Evolutionary conservation across 108 stramenopile species (phyloP), one percentile per base, ranked within the genome.

Genomic region (Cylindrotheca closterium): DNA sequence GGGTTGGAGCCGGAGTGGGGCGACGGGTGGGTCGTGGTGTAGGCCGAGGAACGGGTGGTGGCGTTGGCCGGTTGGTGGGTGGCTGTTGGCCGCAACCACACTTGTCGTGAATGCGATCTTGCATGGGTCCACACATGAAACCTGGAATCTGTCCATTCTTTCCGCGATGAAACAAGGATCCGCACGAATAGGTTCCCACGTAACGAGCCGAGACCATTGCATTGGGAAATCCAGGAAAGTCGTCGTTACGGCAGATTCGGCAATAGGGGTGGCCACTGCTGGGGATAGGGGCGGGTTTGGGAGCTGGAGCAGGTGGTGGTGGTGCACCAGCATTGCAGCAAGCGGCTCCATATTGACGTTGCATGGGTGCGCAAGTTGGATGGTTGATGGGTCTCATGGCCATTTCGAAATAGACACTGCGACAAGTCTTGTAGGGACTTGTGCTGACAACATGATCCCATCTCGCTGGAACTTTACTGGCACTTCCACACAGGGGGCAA

Each of bases 41-140:
- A 27, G n/a, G 26, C 23, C 51, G 33, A 22, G 28, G 50, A 37
- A 33, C 48, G 22, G 48, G 30, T 1, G 26, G 51, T 5, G 63
- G 33, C 25, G 48, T 21, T 0, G 28, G 26, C 42, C 17, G 23
- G 25, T 48, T 50, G 5, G 15, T 30, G 5, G 63, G 63, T n/a
- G 51, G 51, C 32, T 53, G 50, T 28, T 53, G 32, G 30, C 63
- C 63, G 50, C 63, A 64, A 19, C 63, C 63, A 29, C 63, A 64
- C 24, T 37, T 49, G 3, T 47, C 22, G 5, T 33, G n/a, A 22
- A 51, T 51, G 25, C 29, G 53, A 30, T 64, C 63, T 24, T 64
- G 63, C 22, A 64, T 18, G 12, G 63, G 52, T 3, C 63, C 63
- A 54, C 63, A 64, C 63, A 64, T 64, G 52, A 54, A 64, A 8